These are phyloP conservation scores for Kalmusia sp. DNA, from an alignment of 2,329 filamentous ascomycete species.

Conservation along the genomic window DNA sequence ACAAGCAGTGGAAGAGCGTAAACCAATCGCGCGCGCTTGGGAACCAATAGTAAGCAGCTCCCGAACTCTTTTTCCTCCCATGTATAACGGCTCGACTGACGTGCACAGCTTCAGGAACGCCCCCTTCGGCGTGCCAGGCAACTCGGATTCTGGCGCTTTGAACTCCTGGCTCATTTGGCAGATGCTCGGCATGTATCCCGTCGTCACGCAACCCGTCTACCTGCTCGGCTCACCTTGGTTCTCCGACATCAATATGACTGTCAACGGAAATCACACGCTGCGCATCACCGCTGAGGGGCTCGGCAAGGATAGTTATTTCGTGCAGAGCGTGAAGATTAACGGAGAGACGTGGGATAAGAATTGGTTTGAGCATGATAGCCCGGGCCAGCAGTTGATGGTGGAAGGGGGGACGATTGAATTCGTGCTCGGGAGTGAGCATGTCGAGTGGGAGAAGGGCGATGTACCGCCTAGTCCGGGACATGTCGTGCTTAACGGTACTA, in stretches of 20 bases:
- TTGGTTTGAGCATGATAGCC: constrained; percentile 71
- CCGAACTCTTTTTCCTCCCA: neutral
- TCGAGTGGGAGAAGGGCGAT: constrained; percentile 57
- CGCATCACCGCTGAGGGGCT: constrained; percentile 60
- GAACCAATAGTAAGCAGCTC: constrained; percentile 36
- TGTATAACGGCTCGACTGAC: constrained; percentile 11
- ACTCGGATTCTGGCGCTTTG: constrained; percentile 53
- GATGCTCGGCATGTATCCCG: constrained; percentile 54
- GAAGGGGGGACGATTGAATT: constrained; percentile 59
- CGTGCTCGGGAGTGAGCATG: constrained; percentile 49
- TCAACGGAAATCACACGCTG: constrained; percentile 59
- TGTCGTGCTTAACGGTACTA: constrained; percentile 15
- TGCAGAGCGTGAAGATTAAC: constrained; percentile 71
- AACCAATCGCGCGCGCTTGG: constrained; percentile 35
- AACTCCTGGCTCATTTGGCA: constrained; percentile 59
- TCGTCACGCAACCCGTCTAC: constrained; percentile 72
- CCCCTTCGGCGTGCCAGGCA: constrained; percentile 49
- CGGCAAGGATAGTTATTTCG: constrained; percentile 60
- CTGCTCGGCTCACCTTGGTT: constrained; percentile 59
- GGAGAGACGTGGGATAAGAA: constrained; percentile 65
- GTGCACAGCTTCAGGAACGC: constrained; percentile 24
- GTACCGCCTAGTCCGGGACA: constrained; percentile 59
- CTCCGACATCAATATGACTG: constrained; percentile 62
- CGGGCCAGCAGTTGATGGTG: constrained; percentile 49
- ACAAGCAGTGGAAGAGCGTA: constrained; percentile 48